phyloP scores from a whole-genome alignment of 441 rosid species.

The Aquilaria agallochum region DNA sequence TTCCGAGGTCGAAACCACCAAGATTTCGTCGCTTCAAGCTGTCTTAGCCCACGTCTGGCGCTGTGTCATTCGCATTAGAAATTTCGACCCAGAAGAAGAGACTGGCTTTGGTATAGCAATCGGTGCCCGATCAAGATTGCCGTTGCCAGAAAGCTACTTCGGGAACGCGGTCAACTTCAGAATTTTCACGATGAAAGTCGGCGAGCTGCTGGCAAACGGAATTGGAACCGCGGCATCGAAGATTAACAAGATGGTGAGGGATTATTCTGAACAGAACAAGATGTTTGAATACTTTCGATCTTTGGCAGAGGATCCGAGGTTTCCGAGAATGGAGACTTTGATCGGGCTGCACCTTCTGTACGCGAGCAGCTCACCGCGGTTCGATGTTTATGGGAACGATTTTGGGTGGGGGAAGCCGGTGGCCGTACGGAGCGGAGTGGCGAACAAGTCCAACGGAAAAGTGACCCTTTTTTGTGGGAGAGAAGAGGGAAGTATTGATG shows the following conservation, averaged over 20 bases:
- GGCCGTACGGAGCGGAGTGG: constrained; percentile 13
- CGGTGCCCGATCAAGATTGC: constrained; percentile 26
- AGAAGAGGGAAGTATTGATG: constrained; percentile 8
- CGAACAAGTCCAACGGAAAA: constrained; percentile 9
- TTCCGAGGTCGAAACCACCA: constrained; percentile 12
- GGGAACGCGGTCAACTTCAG: constrained; percentile 19
- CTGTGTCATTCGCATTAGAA: constrained; percentile 13
- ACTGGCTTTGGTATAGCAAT: neutral
- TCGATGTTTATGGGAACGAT: constrained; percentile 32
- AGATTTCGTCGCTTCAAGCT: constrained; percentile 40
- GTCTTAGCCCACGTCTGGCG: constrained; percentile 37
- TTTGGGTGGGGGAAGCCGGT: constrained; percentile 52
- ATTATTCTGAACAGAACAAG: constrained; percentile 1
- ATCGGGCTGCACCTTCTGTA: neutral
- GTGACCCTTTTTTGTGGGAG: neutral
- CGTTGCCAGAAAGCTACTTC: constrained; percentile 23
- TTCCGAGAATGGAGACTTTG: neutral
- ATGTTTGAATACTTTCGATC: constrained; percentile 1
- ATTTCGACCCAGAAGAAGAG: constrained; percentile 7
- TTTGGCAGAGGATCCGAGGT: constrained; percentile 14
- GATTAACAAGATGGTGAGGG: constrained; percentile 4
- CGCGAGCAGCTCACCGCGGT: constrained; percentile 29
- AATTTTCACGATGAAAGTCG: neutral
- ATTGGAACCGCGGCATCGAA: constrained; percentile 19
- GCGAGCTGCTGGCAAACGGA: constrained; percentile 24